Base-by-base conservation (phyloP, 163 green algal genomes). In the Coccomyxa subellipsoidea region DNA sequence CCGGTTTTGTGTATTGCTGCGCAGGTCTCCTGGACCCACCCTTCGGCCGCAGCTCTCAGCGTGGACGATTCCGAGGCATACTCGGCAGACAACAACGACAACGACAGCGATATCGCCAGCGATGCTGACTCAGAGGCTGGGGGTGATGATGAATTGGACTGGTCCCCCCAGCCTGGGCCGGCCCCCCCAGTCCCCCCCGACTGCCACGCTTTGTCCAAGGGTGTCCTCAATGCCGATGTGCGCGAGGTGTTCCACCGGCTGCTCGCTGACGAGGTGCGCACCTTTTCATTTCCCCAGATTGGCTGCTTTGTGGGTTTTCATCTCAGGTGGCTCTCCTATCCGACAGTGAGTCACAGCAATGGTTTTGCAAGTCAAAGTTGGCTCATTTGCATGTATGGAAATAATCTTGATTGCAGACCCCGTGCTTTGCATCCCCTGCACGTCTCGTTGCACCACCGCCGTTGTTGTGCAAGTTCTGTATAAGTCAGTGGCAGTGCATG, bases 211-310 rank as follows among this genome's bases (percentile, higher is more conserved):
- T 38, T 90, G 12, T n/a, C 84, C 70, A 70, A 77, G 53, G 77
- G 78, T 31, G 1, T 40, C 12, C 70, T 85, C 4, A 47, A 76
- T 54, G 83, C 80, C 70, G 37, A 77, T 21, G 70, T 85, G 21
- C 23, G 36, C 6, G 81, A 86, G 31, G 87, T 90, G 29, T 91
- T 82, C 83, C 23, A 25, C 29, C 36, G 47, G 27, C 90, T 91
- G 47, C 53, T 90, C 54, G 69, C 54, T 54, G 81, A 86, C 77
- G 15, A 83, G 69, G 77, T 72, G 77, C 27, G 77, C 75, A 32
- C 9, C n/a, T 32, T 21, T 75, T 12, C 15, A 32, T 7, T 75
- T 75, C n/a, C 66, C n/a, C 66, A 10, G 39, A 8, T 10, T n/a
- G n/a, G n/a, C n/a, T n/a, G n/a, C n/a, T n/a, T n/a, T n/a, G n/a